phyloP scores from a whole-genome alignment of 345 rosid species.

The Abelmoschus esculentus region DNA sequence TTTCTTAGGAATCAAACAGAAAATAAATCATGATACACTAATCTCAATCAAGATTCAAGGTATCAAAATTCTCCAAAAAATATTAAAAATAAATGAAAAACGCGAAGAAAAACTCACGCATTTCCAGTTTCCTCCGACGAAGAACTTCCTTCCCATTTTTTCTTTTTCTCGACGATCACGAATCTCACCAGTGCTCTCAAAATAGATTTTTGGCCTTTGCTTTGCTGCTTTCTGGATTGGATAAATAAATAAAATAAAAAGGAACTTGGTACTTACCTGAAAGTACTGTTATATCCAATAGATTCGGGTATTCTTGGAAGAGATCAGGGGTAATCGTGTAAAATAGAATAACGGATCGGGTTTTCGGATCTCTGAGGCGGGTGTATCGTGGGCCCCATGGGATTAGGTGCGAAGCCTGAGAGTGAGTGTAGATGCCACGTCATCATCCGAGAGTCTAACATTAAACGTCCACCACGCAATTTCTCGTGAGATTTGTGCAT shows the following conservation, averaged over 20 bases:
- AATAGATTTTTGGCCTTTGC: background rate
- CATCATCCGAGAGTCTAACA: conserved; percentile 21
- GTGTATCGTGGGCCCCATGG: too few species aligned
- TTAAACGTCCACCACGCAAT: background rate
- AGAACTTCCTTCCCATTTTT: conserved; percentile 71
- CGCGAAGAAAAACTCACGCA: conserved; percentile 47
- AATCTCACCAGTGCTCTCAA: too few species aligned
- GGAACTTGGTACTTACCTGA: background rate
- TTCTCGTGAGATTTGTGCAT: too few species aligned
- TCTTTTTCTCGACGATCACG: background rate
- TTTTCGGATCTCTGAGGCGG: too few species aligned
- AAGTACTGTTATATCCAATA: background rate
- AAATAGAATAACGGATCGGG: background rate
- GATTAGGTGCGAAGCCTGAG: too few species aligned
- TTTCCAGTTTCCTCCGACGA: conserved; percentile 98
- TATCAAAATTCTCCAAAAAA: background rate
- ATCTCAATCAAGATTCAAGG: background rate
- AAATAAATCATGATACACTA: background rate
- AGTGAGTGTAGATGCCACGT: too few species aligned
- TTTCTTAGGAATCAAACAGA: conserved; percentile 10
- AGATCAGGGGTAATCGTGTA: background rate
- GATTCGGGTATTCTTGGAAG: background rate
- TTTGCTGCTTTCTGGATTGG: background rate
- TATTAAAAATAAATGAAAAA: background rate
- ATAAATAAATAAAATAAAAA: too few species aligned